Base-by-base conservation (phyloP, 2,329 filamentous ascomycete genomes). In the Aspergillus awamori region DNA sequence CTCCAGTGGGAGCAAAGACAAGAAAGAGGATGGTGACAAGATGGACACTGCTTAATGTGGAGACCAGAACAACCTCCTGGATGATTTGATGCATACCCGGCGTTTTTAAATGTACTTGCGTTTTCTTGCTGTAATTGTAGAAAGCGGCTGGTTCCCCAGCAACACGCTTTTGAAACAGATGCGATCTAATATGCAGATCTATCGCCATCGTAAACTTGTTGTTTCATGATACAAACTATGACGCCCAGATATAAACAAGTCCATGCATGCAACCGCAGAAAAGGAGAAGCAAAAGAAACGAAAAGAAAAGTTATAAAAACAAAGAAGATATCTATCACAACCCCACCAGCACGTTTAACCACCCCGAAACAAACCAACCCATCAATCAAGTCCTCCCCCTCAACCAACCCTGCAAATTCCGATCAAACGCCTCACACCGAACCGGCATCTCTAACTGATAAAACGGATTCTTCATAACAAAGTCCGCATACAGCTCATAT, bases 401-500 rank as follows among this genome's bases (percentile, higher is more conserved):
- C 70, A 97, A 87, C 78, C 93, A 96, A 39, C 88, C 91, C 67
- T 86, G 85, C 66, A 97, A 77, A 77, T 92, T 92, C 69, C 93
- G 84, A 76, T 99, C 95, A 80, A 97, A 99, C 69, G 92, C 90
- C 74, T 98, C 95, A 79, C 95, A 97, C 63, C 95, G 85, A 57
- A 99, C 87, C 6, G 95, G 95, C 93, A 98, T 99, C 81, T 99
- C 95, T 60, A 97, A 83, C 73, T 95, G 93, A 80, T 98, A 98
- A 74, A 99, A 99, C 1, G 95, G 95, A 77, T 99, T 99, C 84
- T 98, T 99, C 92, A 97, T 98, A 69, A 99, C 95, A 76, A 92
- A 98, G 78, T 99, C 95, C 54, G 92, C 86, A 80, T 98, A 99
- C 56, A 98, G 80, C 76, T 98, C 95, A 76, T 99, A 98, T 70